Evolutionary conservation across 768 basidiomycete genomes (phyloP), one percentile per base, ranked within the genome.

Genomic region (Phaeotremella fagi): DNA sequence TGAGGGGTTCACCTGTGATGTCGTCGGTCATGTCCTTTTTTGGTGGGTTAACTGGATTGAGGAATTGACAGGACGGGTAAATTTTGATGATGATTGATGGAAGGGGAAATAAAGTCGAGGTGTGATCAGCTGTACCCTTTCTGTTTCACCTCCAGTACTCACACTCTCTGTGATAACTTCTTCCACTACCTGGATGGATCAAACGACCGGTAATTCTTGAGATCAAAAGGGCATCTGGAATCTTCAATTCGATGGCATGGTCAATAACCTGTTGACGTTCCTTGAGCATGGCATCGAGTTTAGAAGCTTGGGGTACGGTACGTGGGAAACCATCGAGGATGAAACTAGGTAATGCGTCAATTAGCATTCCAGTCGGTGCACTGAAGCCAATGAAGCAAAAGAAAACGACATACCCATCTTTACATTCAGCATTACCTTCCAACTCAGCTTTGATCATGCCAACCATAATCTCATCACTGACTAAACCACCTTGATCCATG

Each of bases 281-380:
- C 14, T 80, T 72, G 38, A 99, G 83, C 95, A 99, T 97, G 55
- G 79, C 77, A 70, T 94, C 94, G 50, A 99, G 85, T 76, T 95
- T 98, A 77, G 92, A 82, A 2, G 95, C 95, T 69, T 99, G 95
- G 9, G 87, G 85, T 29, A 98, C 89, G 3, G 94, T 98, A 37
- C 95, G 85, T 36, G 95, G 95, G 83, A 99, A 99, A n/a, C 95
- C 95, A 69, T 99, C 95, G 46, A 99, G 80, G 52, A 99, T 95
- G 76, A 99, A 99, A 31, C 94, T 98, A 63, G 15, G 18, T 14
- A 37, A 16, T 9, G 46, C 42, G 29, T 52, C 15, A 20, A 20
- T 11, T 14, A n/a, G n/a, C n/a, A n/a, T n/a, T n/a, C n/a, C n/a
- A n/a, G n/a, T n/a, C n/a, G n/a, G n/a, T n/a, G n/a, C n/a, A n/a